Base-by-base conservation (phyloP, 345 rosid species). In the Anastatica hierochuntica region DNA sequence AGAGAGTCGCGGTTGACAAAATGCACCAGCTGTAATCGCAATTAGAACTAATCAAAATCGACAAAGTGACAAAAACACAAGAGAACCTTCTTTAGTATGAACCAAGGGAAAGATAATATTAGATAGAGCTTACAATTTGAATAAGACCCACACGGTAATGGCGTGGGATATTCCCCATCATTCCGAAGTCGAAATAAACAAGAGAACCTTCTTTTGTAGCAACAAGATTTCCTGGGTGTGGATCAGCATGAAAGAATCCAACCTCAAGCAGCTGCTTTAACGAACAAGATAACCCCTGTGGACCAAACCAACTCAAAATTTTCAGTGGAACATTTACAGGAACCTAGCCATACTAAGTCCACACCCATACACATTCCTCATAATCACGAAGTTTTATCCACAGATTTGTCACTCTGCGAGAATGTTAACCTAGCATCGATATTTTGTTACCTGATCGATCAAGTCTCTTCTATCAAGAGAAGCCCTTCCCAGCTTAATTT, bases 221-320 rank as follows among this genome's bases (percentile, higher is more conserved):
- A 59, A 88, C 90, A 60, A 92, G 96, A 58, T 92, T 92, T 74
- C 98, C 98, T 55, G 98, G 98, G 72, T 92, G 96, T 9, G 96
- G 96, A 71, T 92, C 98, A 31, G 98, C 98, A 72, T 92, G 98
- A 70, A 92, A 92, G 75, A 82, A 92, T 49, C 98, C 98, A 37
- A 78, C 83, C 75, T 92, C 96, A 56, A 92, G 96, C 71, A 92
- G 73, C 63, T 92, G 98, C 74, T 82, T 84, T 66, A 85, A 72
- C 23, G 98, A 92, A 80, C 96, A 83, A 60, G 81, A 83, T 58
- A 92, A 66, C 34, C 96, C 98, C 96, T 88, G 64, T 29, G 26
- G 70, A 52, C 49, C 44, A 48, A 23, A 54, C 19, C 24, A 61
- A 35, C 26, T 14, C 34, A 36, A 38, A 14, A 27, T 30, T 42